Percentiles rank a stretch among this genome's conserved stretches.
Conservation (phyloP, 2,329 filamentous ascomycete species). For the Colletotrichum plurivorum region DNA sequence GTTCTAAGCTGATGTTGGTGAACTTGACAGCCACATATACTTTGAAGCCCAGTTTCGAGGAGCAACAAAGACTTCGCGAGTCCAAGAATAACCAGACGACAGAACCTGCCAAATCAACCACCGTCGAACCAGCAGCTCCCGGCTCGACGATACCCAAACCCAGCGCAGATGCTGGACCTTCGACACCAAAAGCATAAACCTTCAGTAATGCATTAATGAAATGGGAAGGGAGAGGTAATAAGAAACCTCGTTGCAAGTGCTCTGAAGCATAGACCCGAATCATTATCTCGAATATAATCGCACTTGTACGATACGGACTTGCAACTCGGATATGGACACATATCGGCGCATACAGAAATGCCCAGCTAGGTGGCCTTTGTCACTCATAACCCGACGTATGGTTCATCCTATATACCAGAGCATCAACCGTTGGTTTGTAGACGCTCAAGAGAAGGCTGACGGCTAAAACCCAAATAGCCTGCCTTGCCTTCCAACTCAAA, state of each 20-base stretch:
- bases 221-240: neutral
- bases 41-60: slow-evolving; percentile 27
- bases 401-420: too few species aligned
- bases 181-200: neutral
- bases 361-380: too few species aligned
- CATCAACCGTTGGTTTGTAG: too few species aligned
- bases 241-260: neutral
- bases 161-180: neutral
- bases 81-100: neutral
- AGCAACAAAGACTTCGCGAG: slow-evolving; percentile 28
- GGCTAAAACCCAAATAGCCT: too few species aligned
- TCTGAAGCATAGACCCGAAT: neutral
- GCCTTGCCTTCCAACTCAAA: too few species aligned
- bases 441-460: too few species aligned
- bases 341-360: too few species aligned
- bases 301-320: too few species aligned
- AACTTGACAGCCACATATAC: slow-evolving; percentile 28
- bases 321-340: too few species aligned
- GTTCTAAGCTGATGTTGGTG: neutral
- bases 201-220: too few species aligned
- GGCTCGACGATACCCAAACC: slow-evolving; percentile 6
- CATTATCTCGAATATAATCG: too few species aligned
- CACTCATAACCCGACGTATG: too few species aligned
- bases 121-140: neutral
- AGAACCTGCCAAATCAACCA: neutral